A percentile compares a stretch with the other conserved stretches of the same genome.
Evolutionary conservation across 2,329 filamentous ascomycete genomes (phyloP).

Genomic region (Furcasterigmium furcatum): DNA sequence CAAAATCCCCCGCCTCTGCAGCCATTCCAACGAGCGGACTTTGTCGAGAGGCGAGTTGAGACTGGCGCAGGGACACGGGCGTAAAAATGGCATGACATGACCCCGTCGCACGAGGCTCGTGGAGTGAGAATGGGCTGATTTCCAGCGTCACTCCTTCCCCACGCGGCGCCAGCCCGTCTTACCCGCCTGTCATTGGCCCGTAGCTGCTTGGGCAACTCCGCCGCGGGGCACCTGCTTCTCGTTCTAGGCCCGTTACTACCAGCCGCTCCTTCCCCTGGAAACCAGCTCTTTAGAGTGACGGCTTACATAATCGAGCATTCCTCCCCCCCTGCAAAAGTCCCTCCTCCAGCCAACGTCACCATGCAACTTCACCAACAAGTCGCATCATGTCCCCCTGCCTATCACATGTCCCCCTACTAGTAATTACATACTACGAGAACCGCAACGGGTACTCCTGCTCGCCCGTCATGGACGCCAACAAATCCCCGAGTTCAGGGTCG

Average conservation of each 20-base stretch:
- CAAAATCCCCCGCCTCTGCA: not conserved
- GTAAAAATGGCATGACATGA: constrained; percentile 5
- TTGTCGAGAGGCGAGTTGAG: not conserved
- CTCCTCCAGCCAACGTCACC: too few species aligned
- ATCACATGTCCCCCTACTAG: too few species aligned
- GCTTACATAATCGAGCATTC: too few species aligned
- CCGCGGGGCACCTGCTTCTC: not conserved
- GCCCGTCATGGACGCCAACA: not conserved
- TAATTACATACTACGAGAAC: too few species aligned
- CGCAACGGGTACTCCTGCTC: not conserved
- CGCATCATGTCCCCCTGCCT: too few species aligned
- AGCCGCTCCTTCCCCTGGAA: too few species aligned
- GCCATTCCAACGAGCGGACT: not conserved
- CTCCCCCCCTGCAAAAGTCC: too few species aligned
- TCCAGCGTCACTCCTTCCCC: constrained; percentile 3
- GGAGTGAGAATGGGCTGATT: constrained; percentile 6
- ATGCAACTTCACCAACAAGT: too few species aligned
- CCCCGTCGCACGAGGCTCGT: constrained; percentile 2
- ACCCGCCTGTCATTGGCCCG: not conserved
- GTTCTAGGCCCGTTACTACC: not conserved
- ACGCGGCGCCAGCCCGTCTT: constrained; percentile 1
- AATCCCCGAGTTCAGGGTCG: constrained; percentile 1
- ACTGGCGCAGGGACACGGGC: not conserved
- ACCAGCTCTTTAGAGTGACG: too few species aligned
- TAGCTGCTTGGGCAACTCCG: not conserved